Evolutionary conservation across 331 rosid genomes (phyloP), one percentile per base, ranked within the genome.

Genomic region (Arachis monticola): DNA sequence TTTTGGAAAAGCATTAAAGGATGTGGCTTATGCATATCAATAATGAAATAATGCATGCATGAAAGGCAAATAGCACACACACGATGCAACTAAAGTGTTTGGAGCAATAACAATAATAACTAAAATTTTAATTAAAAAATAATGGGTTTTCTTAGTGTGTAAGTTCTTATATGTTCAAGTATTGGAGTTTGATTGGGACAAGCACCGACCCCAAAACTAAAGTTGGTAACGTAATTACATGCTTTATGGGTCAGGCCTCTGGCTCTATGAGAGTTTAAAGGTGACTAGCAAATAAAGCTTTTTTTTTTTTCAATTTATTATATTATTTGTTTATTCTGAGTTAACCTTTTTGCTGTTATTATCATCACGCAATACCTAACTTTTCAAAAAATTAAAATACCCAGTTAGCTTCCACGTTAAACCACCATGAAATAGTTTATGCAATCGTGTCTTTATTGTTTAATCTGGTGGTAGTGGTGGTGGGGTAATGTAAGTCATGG

Each of bases 181-280:
- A 70, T 64, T 40, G 74, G 75, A 41, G 64, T 61, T 47, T 81
- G 96, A 90, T 87, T 69, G 81, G 69, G 89, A 90, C 87, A 72
- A 74, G 70, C 85, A 84, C 91, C 86, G 50, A 67, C 85, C 76
- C 58, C 14, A 55, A 55, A 55, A 50, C 75, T 75, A 61, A 77
- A 74, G 86, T 57, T 53, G 75, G 69, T 63, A 46, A 78, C 74
- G 1, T 55, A 73, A 31, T 42, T 65, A 7, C 48, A 44, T 27
- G 53, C 78, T 69, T 77, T 56, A 41, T 35, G 69, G 57, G 66
- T 55, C 45, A 30, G 7, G 77, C 71, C 66, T 72, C 66, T 75
- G 27, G 68, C 56, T 73, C 79, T 69, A 45, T 77, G 10, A 7
- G 13, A 17, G 44, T 72, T 64, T 61, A 56, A 79, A 78, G 38